phyloP scores from a whole-genome alignment of 192 early-diverging fungal species.

The Anaeromyces robustus region DNA sequence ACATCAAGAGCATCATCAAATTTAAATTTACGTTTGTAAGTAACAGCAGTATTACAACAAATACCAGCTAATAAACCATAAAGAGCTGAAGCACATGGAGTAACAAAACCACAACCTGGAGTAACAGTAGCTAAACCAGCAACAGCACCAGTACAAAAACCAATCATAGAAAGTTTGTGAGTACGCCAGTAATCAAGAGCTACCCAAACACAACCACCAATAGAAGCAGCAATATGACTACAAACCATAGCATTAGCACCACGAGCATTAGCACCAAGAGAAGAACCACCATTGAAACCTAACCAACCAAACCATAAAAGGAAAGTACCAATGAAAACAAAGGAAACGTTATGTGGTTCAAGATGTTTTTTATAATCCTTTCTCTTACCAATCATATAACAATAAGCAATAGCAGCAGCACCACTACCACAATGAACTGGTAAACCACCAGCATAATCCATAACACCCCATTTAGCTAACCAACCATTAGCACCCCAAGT shows the following conservation, averaged over 20 bases:
- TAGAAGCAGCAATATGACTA: slow-evolving; percentile 4
- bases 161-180: neutral
- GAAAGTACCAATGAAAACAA: slow-evolving; percentile 5
- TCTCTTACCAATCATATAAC: slow-evolving; percentile 3
- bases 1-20: slow-evolving; percentile 8
- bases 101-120: slow-evolving; percentile 6
- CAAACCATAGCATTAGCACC: slow-evolving; percentile 6
- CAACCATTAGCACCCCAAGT: slow-evolving; percentile 5
- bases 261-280: slow-evolving; percentile 6
- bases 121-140: slow-evolving; percentile 6
- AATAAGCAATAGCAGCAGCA: slow-evolving; percentile 5
- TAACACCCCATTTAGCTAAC: slow-evolving; percentile 5
- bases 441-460: slow-evolving; percentile 7
- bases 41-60: slow-evolving; percentile 6
- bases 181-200: neutral
- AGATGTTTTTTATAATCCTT: slow-evolving; percentile 5
- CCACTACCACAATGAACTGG: slow-evolving; percentile 6
- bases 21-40: slow-evolving; percentile 1
- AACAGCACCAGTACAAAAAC: slow-evolving; percentile 1
- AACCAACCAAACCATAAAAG: slow-evolving; percentile 9
- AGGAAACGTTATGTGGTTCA: slow-evolving; percentile 4
- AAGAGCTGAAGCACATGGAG: neutral
- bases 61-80: slow-evolving; percentile 3
- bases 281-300: slow-evolving; percentile 6
- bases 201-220: slow-evolving; percentile 3